Conservation (phyloP, 495 filamentous ascomycete species). For the Penicillium taxi region DNA sequence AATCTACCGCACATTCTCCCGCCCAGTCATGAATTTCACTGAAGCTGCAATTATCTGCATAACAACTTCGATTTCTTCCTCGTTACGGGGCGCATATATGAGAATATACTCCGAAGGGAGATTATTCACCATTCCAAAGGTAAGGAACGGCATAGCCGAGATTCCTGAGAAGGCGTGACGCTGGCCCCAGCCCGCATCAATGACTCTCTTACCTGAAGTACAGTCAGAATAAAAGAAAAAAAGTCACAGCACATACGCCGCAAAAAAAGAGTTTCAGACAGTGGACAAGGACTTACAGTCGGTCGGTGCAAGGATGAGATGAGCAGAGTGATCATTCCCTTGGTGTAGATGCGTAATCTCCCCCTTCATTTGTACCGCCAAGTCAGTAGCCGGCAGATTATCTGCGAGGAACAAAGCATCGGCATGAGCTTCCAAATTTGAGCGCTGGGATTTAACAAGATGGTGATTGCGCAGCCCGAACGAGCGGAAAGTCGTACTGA, state of each 20-base stretch:
- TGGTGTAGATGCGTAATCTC: conserved; percentile 76
- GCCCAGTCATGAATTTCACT: conserved; percentile 29
- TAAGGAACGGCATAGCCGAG: conserved; percentile 33
- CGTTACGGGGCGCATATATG: conserved; percentile 73
- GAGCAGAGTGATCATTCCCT: conserved; percentile 59
- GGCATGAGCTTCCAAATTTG: conserved; percentile 23
- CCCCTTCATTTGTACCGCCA: conserved; percentile 30
- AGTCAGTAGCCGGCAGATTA: conserved; percentile 11
- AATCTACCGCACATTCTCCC: conserved; percentile 20
- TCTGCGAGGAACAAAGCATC: conserved; percentile 24
- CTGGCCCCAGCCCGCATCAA: conserved; percentile 82
- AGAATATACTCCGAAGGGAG: conserved; percentile 61
- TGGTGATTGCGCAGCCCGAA: conserved; percentile 26
- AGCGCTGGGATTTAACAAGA: conserved; percentile 21
- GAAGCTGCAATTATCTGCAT: conserved; percentile 64
- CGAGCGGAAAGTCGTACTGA: conserved; percentile 14
- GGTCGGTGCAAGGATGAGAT: conserved; percentile 67
- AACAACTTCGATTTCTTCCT: conserved; percentile 59
- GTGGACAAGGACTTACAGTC: conserved; percentile 43
- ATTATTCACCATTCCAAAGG: conserved; percentile 24
- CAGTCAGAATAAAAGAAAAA: conserved; percentile 2
- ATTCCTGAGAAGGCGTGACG: conserved; percentile 72
- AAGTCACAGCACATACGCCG: too few relatives aligned
- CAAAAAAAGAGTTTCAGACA: not conserved
- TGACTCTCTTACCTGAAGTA: conserved; percentile 51